Conservation (phyloP, 2,329 filamentous ascomycete genomes). For the Calonectria montana region DNA sequence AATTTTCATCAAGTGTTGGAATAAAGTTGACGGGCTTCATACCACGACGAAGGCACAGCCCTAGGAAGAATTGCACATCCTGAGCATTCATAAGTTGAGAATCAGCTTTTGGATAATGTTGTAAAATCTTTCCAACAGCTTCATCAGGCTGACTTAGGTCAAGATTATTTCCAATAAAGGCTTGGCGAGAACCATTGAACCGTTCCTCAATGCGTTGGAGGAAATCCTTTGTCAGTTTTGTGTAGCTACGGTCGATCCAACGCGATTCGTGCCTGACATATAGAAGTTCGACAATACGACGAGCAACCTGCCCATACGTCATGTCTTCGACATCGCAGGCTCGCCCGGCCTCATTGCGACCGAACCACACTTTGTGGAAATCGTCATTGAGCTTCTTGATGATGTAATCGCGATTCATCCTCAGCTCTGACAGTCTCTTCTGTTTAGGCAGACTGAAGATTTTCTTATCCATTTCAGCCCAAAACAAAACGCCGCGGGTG, state of each 20-base stretch:
- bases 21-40: not conserved
- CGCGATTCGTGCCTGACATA: not conserved
- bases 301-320: not conserved
- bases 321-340: not conserved
- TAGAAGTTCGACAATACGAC: not conserved
- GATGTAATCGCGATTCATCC: constrained; percentile 56
- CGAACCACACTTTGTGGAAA: constrained; percentile 62
- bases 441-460: constrained; percentile 42
- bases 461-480: constrained; percentile 51
- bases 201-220: not conserved
- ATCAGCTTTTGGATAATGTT: not conserved
- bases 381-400: constrained; percentile 59
- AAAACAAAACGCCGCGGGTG: constrained; percentile 50
- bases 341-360: constrained; percentile 25
- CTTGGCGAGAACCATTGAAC: not conserved
- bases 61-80: not conserved
- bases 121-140: not conserved
- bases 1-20: not conserved
- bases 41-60: not conserved
- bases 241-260: not conserved
- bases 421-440: constrained; percentile 54
- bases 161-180: not conserved
- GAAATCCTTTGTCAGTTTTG: not conserved
- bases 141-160: not conserved
- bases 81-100: not conserved